Evolutionary conservation across 2,329 filamentous ascomycete species (phyloP), one percentile per base, ranked within the genome.

Genomic region (Daldinia eschscholtzii): DNA sequence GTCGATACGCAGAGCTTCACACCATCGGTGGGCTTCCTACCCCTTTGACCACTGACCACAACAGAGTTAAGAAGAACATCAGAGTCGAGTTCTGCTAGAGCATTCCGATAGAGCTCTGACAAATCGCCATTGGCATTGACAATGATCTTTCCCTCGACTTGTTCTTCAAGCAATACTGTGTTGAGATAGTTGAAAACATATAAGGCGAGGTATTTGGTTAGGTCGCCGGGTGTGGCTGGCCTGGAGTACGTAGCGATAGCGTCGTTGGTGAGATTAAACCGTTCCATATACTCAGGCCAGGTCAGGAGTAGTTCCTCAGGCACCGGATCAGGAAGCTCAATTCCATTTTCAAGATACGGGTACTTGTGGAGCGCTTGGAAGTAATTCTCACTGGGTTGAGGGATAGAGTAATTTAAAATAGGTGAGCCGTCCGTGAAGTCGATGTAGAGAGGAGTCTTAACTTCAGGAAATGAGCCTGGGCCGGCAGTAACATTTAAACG

Each of bases 401-500:
- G 67, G 44, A 70, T 30, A 30, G 61, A 33, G 39, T 67, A 69
- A 44, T 65, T 61, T 1, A 23, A 12, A 10, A 71, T 12, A 10
- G 23, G 26, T 7, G 58, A 48, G 26, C 66, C 69, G 15, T 67
- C 61, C 20, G 52, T 64, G 50, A 73, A 71, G 59, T 71, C 69
- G 20, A 70, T 52, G 53, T 71, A 73, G 5, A 63, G 28, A 18
- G 65, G 52, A 1, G 42, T 64, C 6, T 37, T 57, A 42, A 46
- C 35, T 1, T 28, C 7, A 4, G 61, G 52, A 39, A 66, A 71
- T 9, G 18, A 9, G 6, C 35, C 64, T 7, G 20, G n/a, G 5
- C 42, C 35, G 12, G 57, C 30, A 6, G 87, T 81, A 1, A 84
- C 46, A 23, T 88, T 81, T 0, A 86, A 86, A 28, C 81, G 78